Evolutionary conservation across 352 stramenopile genomes (phyloP), one percentile per base, ranked within the genome.

Genomic region (Globisporangium apiculatum): DNA sequence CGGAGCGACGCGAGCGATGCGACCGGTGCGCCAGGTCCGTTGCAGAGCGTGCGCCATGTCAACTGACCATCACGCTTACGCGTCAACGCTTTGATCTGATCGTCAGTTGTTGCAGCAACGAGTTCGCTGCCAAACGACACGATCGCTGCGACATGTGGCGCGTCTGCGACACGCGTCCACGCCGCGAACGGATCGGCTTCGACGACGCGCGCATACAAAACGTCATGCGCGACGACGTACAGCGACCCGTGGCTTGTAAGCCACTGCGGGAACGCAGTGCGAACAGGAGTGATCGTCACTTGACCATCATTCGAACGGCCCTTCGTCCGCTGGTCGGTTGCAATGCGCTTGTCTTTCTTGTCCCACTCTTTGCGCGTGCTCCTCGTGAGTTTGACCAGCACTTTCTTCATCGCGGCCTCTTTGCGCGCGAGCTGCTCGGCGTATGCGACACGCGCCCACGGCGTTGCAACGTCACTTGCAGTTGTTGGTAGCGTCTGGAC

Each of bases 361-460:
- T 75, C 75, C 51, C 83, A 94, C 63, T 95, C 86, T 52, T 93
- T 92, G 37, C 81, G 72, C 17, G 84, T 90, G 54, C 87, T 81
- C 15, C 87, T 81, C 38, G 90, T 79, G 48, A 94, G 92, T 67
- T 89, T 91, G 1, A 93, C 73, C 48, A 96, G 67, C 53, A 95
- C 86, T 53, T 93, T 91, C 73, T 91, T 93, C 87, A 96, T 95
- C 67, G 91, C 83, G 53, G 79, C 62, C 51, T 96, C 85, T 58
- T 96, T 96, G 55, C 77, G 79, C 56, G 87, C 69, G 38, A 94
- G 62, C 58, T 96, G 87, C 65, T 94, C 79, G 7, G 83, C 73
- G 55, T 95, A 95, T 14, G 77, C 68, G 7, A 95, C 67, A 41
- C 72, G 66, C 9, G 78, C 82, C 86, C 86, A 95, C 31, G 87